Evolutionary conservation across 2,329 filamentous ascomycete species (phyloP).

Genomic region (Clonostachys rosea): DNA sequence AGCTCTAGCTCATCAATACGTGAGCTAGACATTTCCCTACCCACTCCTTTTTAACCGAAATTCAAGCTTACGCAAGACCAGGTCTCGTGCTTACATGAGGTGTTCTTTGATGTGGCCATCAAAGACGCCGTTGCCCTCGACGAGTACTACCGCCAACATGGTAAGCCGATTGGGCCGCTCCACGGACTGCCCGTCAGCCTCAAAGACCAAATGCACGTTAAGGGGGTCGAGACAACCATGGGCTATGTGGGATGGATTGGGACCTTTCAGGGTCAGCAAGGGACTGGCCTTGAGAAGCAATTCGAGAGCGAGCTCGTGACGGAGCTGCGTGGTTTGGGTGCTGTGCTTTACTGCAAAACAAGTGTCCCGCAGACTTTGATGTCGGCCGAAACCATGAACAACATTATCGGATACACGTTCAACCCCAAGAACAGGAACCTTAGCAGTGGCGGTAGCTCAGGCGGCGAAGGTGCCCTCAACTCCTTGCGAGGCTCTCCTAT

Average conservation of each 20-base stretch:
- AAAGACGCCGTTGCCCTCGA: conserved; percentile 38
- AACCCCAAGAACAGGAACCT: conserved; percentile 26
- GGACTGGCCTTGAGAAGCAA: no score
- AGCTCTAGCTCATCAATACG: conserved; percentile 24
- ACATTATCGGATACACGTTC: conserved; percentile 23
- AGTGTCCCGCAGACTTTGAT: conserved; percentile 14
- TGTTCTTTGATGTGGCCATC: conserved; percentile 45
- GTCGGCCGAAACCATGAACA: conserved; percentile 20
- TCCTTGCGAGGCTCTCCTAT: conserved; percentile 35
- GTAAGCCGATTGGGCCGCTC: conserved; percentile 47
- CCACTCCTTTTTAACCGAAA: no score
- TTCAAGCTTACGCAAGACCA: conserved; percentile 21
- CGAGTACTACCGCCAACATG: conserved; percentile 25
- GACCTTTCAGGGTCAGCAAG: no score
- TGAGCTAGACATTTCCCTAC: no score
- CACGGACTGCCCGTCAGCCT: conserved; percentile 51
- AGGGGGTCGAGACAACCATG: conserved; percentile 40
- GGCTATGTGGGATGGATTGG: conserved; percentile 19
- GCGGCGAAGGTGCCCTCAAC: conserved; percentile 27
- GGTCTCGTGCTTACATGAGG: conserved; percentile 31
- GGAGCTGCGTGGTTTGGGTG: neutral
- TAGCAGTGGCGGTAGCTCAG: conserved; percentile 26
- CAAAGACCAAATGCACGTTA: conserved; percentile 32
- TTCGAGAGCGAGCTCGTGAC: no score
- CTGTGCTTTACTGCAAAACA: conserved; percentile 15